Percentiles rank a stretch among this genome's conserved stretches.
phyloP scores from a whole-genome alignment of 345 rosid genomes.

The Murraya paniculata region DNA sequence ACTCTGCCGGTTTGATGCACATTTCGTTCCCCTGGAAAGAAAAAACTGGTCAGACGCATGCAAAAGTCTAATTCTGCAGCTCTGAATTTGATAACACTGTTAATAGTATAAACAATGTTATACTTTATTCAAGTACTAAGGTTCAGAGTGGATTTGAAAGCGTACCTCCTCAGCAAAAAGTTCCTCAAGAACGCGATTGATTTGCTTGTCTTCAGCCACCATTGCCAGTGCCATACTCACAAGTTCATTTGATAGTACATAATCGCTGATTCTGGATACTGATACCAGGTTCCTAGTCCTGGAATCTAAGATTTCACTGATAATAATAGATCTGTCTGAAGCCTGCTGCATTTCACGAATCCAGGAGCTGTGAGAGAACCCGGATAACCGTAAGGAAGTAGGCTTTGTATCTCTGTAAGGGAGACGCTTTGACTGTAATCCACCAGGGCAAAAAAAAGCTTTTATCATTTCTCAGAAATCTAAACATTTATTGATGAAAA shows the following conservation, averaged over 20 bases:
- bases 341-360: slow-evolving; percentile 95
- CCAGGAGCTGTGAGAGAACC: slow-evolving; percentile 85
- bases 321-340: slow-evolving; percentile 76
- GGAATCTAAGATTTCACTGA: slow-evolving; percentile 90
- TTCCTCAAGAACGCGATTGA: slow-evolving; percentile 88
- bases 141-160: not conserved
- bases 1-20: slow-evolving; percentile 90
- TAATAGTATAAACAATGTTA: not conserved
- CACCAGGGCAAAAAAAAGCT: slow-evolving; percentile 6
- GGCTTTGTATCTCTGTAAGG: slow-evolving; percentile 60
- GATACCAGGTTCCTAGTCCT: slow-evolving; percentile 93
- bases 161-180: slow-evolving; percentile 81
- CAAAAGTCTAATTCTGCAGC: not conserved
- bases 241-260: slow-evolving; percentile 82
- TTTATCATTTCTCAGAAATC: slow-evolving; percentile 14
- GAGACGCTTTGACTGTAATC: slow-evolving; percentile 77
- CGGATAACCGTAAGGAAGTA: slow-evolving; percentile 39
- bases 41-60: not conserved
- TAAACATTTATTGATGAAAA: not conserved
- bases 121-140: not conserved
- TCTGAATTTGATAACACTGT: not conserved
- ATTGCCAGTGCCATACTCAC: slow-evolving; percentile 96
- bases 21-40: slow-evolving; percentile 71
- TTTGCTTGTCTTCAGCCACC: slow-evolving; percentile 96
- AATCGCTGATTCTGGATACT: slow-evolving; percentile 90